Base-by-base conservation (phyloP, 2,329 filamentous ascomycete genomes). In the Neophaeococcomyces aloes region DNA sequence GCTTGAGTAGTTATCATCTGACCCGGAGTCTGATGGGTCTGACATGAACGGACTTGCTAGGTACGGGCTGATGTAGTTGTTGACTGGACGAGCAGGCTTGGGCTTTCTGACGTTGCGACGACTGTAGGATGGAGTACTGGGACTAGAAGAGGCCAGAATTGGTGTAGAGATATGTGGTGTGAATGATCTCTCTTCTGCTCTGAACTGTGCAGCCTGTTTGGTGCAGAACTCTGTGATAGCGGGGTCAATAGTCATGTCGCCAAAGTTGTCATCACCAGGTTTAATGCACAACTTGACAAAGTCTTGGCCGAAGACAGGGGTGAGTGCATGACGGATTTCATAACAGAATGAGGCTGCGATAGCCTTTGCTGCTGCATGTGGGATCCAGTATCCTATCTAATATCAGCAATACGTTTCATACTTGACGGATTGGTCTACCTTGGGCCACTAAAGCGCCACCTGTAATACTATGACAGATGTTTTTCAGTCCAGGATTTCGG, bases 381-480 rank as follows among this genome's bases (percentile, higher is more conserved):
- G 89, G 76, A 96, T 86, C 91, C 91, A 98, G 64, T 96, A 98
- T 27, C 91, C 87, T 94, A 37, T 7, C 29, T 23, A 7, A 19
- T 13, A 25, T 36, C 38, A 48, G 27, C 44, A 38, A 42, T 42
- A 30, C 29, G 21, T 17, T 30, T 36, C 14, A 13, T 10, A 32
- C 19, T 17, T 11, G 29, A 48, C 65, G 38, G n/a, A n/a, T n/a
- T n/a, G n/a, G n/a, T n/a, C n/a, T 69, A 87, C 86, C 88, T 78
- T 98, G 91, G 41, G 88, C 89, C 48, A 78, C 78, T 45, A 96
- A 79, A 23, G 87, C 81, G 5, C 91, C 91, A 19, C 91, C 91
- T 1, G 91, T 98, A 60, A 96, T 94, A 62, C 86, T 94, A 61
- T 94, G 83, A 21, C 83, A 86, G 48, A 96, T 84, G n/a, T 91